Conservation (phyloP, 805 yeast genomes). For the Zygosaccharomyces bisporus region DNA sequence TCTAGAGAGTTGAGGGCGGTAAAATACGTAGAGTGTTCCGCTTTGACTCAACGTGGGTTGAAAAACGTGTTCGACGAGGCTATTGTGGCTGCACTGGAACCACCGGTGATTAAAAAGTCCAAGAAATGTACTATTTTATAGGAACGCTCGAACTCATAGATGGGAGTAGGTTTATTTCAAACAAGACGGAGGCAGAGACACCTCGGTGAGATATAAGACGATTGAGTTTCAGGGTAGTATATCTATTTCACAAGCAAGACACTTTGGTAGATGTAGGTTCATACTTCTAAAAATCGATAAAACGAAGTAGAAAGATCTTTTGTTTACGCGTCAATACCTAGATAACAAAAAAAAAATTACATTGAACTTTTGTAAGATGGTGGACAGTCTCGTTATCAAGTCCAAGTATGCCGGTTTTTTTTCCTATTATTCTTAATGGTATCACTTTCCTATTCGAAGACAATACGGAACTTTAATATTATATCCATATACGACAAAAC, state of each 20-base stretch:
- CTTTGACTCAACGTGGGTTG: slow-evolving; percentile 92
- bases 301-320: background rate
- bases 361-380: background rate
- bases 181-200: background rate
- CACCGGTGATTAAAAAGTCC: slow-evolving; percentile 83
- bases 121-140: slow-evolving; percentile 76
- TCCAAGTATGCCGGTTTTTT: too few species aligned
- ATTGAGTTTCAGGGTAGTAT: background rate
- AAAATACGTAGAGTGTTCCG: slow-evolving; percentile 96
- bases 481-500: background rate
- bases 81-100: slow-evolving; percentile 95
- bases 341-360: background rate
- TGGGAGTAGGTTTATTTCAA: slow-evolving; percentile 6
- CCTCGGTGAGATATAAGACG: background rate
- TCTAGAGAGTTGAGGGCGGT: slow-evolving; percentile 95
- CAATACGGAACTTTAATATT: background rate
- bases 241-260: background rate
- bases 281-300: slow-evolving; percentile 1
- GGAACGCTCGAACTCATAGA: slow-evolving; percentile 15
- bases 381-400: too few species aligned
- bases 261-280: background rate
- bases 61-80: slow-evolving; percentile 99
- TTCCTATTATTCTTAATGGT: background rate
- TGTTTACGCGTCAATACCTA: background rate
- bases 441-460: background rate